These are phyloP conservation scores for Trichoderma hamatum DNA, from an alignment of 2,329 filamentous ascomycete species.

Conservation along the genomic window DNA sequence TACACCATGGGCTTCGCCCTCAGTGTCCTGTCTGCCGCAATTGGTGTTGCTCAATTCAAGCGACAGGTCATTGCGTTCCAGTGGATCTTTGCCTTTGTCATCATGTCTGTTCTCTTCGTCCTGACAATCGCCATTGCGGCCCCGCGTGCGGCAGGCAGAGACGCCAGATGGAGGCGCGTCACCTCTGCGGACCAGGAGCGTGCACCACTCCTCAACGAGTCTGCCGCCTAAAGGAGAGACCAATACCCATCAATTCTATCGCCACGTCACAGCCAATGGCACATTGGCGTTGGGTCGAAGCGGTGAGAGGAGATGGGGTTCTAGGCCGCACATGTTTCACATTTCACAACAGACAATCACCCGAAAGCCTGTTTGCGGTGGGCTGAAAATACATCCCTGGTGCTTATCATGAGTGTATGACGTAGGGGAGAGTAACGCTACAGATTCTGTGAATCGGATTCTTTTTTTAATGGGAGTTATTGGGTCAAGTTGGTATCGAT, in stretches of 20 bases:
- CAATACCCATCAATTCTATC: neutral
- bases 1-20: slow-evolving; percentile 80
- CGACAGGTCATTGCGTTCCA: slow-evolving; percentile 76
- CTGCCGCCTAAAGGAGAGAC: slow-evolving; percentile 30
- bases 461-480: neutral
- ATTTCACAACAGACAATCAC: slow-evolving; percentile 4
- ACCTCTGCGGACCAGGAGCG: slow-evolving; percentile 57
- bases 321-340: slow-evolving; percentile 8
- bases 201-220: slow-evolving; percentile 62
- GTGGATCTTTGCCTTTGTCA: slow-evolving; percentile 89
- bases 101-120: slow-evolving; percentile 75
- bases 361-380: slow-evolving; percentile 12
- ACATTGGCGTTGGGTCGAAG: neutral
- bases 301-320: slow-evolving; percentile 1
- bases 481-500: neutral
- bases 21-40: slow-evolving; percentile 70
- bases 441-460: slow-evolving; percentile 1
- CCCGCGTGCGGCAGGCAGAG: slow-evolving; percentile 64
- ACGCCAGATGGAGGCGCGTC: slow-evolving; percentile 53
- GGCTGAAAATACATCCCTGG: neutral
- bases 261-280: neutral
- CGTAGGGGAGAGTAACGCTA: slow-evolving; percentile 12
- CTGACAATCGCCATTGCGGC: slow-evolving; percentile 66
- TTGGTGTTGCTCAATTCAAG: slow-evolving; percentile 77
- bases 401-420: slow-evolving; percentile 4